These are phyloP conservation scores for Maudiozyma turicensis DNA, from an alignment of 805 yeast species.

Conservation along the genomic window DNA sequence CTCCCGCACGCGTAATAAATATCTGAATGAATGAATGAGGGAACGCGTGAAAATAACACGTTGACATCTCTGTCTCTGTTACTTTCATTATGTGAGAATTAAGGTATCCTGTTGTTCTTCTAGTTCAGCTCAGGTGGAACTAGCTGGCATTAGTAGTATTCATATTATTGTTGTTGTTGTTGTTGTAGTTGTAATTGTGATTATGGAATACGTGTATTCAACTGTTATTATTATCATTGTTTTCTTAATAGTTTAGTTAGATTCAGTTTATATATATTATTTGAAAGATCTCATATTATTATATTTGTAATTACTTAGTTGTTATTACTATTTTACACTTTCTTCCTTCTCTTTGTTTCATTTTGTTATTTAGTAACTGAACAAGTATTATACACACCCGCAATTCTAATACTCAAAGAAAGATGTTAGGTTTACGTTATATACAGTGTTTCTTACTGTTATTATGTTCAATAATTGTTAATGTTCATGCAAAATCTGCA, in stretches of 20 bases:
- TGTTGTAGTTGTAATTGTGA: background rate
- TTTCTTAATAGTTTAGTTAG: background rate
- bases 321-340: background rate
- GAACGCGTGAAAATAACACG: constrained; percentile 1
- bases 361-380: background rate
- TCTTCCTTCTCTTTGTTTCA: background rate
- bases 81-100: background rate
- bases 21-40: background rate
- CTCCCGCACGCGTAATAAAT: background rate
- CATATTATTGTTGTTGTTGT: background rate
- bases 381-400: too few species aligned
- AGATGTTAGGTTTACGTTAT: background rate
- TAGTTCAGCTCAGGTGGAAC: too few species aligned
- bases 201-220: background rate
- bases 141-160: background rate
- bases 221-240: background rate
- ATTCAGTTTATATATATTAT: too few species aligned
- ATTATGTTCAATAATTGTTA: background rate
- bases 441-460: background rate
- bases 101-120: too few species aligned
- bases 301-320: background rate
- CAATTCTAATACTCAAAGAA: background rate
- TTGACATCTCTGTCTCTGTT: background rate
- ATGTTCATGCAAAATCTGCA: constrained; percentile 4
- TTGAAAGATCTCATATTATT: background rate